Base-by-base conservation (phyloP, 805 yeast species). In the Candida ortonii region DNA sequence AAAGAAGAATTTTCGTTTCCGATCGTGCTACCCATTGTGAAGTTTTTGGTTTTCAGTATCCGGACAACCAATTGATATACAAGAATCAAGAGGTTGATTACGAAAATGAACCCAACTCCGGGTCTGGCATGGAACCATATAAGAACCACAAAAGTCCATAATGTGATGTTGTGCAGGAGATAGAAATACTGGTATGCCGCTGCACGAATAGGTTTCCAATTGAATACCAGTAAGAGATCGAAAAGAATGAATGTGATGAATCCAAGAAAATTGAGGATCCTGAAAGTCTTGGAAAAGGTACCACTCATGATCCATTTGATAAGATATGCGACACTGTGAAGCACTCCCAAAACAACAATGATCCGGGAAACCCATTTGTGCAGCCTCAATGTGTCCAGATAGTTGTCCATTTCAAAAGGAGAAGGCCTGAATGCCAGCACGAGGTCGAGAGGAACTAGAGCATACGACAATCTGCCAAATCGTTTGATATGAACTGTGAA, bases 281-380 rank as follows among this genome's bases (percentile, higher is more conserved):
- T 48, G 18, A 66, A 55, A 1, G 65, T 33, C 34, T 75, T 66
- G 3, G 64, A 47, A 0, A 61, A 45, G 1, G 67, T 66, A 4
- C 61, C 64, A 0, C 50, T 19, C 2, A 50, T 28, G 7, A 40
- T 28, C 86, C 83, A 83, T 38, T 65, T 63, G 7, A 60, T 50
- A 4, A 71, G 21, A 49, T 65, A 84, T 1, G 78, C 79, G 11
- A 74, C 28, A 1, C 77, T 64, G 49, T 84, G 94, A 3, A 69
- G 30, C 0, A 68, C 26, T 0, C 70, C 68, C 20, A 70, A 52
- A 0, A 66, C 40, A 1, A 78, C 51, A 15, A 80, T 69, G 2
- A 78, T 23, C 39, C 90, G 62, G 4, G 88, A 78, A 1, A 80
- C 44, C 89, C 90, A 82, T 48, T 80, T 81, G 52, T 84, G 94